These are phyloP conservation scores for Apiospora malaysiana DNA, from an alignment of 2,329 filamentous ascomycete species.

Conservation along the genomic window DNA sequence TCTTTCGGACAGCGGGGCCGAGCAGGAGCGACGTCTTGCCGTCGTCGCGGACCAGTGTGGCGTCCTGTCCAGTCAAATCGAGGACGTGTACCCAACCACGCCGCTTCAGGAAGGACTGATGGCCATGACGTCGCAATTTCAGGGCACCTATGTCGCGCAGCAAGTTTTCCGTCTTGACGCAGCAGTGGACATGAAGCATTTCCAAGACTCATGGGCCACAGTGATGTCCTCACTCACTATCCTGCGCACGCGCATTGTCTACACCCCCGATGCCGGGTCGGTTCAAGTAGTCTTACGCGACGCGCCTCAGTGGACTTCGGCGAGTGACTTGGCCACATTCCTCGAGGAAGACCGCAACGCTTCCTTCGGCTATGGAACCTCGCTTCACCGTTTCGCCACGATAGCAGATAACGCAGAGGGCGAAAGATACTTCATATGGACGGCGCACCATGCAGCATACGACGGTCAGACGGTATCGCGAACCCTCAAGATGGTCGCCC, in stretches of 20 bases:
- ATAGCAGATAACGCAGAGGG: no score
- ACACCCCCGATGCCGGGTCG: neutral
- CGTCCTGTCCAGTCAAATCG: conserved; percentile 6
- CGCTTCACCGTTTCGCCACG: no score
- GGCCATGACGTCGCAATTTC: conserved; percentile 31
- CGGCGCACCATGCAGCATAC: no score
- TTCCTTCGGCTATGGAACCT: no score
- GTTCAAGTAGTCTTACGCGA: conserved; percentile 32
- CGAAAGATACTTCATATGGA: no score
- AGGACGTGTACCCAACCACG: conserved; percentile 39
- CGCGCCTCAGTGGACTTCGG: conserved; percentile 24
- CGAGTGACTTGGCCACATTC: no score
- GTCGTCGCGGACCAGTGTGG: no score
- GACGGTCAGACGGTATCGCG: no score
- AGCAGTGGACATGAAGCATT: neutral
- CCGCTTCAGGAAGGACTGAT: conserved; percentile 39
- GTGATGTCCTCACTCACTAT: neutral
- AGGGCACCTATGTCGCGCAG: conserved; percentile 36
- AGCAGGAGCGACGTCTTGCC: no score
- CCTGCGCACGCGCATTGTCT: neutral
- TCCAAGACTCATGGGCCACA: neutral
- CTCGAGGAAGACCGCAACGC: no score
- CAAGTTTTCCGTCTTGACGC: conserved; percentile 22
- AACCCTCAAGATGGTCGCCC: no score
- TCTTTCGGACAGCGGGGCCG: no score